Percentiles rank a stretch among this genome's conserved stretches.
phyloP scores from a whole-genome alignment of 257 asterid species.

The Euphrasia confusa region DNA sequence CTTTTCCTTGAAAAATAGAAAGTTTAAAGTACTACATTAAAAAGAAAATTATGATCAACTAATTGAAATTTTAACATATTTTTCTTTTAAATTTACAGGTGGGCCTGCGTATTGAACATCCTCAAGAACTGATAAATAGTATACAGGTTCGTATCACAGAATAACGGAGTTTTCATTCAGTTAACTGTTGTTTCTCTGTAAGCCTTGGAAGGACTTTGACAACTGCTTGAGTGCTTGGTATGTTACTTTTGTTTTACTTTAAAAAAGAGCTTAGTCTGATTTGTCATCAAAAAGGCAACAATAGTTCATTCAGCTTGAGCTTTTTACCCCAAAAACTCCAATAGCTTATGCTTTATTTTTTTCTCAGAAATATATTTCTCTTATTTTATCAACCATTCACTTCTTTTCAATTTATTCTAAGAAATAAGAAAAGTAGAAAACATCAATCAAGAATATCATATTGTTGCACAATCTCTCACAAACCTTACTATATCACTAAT shows the following conservation, averaged over 20 bases:
- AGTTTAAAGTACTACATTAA: neutral
- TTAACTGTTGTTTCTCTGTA: slow-evolving; percentile 1
- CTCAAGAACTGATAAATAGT: slow-evolving; percentile 77
- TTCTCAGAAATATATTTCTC: too few relatives aligned
- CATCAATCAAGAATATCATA: too few relatives aligned
- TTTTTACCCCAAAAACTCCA: neutral
- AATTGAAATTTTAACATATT: slow-evolving; percentile 11
- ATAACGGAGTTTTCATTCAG: neutral
- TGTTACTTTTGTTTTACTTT: neutral
- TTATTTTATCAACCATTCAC: too few relatives aligned
- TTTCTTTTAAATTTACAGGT: slow-evolving; percentile 43
- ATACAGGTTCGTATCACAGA: slow-evolving; percentile 56
- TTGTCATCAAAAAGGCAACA: too few relatives aligned
- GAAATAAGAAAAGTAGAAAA: too few relatives aligned
- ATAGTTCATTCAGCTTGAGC: neutral
- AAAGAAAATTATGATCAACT: slow-evolving; percentile 4
- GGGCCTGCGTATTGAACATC: slow-evolving; percentile 94
- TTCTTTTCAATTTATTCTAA: too few relatives aligned
- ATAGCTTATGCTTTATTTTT: too few relatives aligned
- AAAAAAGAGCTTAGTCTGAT: too few relatives aligned
- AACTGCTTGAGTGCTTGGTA: neutral
- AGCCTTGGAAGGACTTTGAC: neutral
- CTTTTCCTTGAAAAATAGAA: neutral
- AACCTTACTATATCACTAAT: neutral
- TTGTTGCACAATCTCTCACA: neutral